Base-by-base conservation (phyloP, 2,329 filamentous ascomycete genomes). In the Penicillium palitans region DNA sequence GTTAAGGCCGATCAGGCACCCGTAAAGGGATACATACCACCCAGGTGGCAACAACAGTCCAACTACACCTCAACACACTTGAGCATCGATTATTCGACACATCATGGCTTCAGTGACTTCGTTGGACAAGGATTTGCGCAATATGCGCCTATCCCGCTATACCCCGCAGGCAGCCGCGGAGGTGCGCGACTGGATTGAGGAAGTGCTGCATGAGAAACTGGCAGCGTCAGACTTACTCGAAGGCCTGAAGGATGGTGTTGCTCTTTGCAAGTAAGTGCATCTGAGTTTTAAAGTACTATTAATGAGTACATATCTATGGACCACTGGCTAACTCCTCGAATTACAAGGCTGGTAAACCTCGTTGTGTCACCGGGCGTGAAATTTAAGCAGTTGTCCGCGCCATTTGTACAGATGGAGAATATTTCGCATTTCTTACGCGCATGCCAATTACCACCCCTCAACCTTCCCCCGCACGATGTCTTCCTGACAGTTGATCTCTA, bases 401-500 rank as follows among this genome's bases (percentile, higher is more conserved):
- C 95, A 0, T 99, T 99, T 73, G 93, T 98, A 41, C 95, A 99
- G 77, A 98, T 98, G 93, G 95, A 99, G 76, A 99, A 99, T 74
- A 97, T 99, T 71, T 96, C 93, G 5, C 91, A 96, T 72, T 99
- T 97, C 78, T 86, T 99, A 54, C 87, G 86, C 70, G 92, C 91
- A 60, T 96, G 93, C 80, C 90, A 96, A 76, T 81, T 85, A 51
- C 86, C 90, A 27, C 95, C 95, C 0, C 81, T 99, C 52, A 93
- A 88, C 75, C 86, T 99, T 59, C 92, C 91, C 58, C 88, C 93
- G 46, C 95, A 99, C 79, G 95, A 99, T 76, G 87, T 93, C 66
- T 99, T 99, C 78, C 86, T 98, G 61, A 99, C 95, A 6, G 93
- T 99, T 73, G 95, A 99, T 77, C 83, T 99, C 48, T 99, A 89